Evolutionary conservation across 805 yeast genomes (phyloP).

Genomic region (Ogataea parapolymorpha): DNA sequence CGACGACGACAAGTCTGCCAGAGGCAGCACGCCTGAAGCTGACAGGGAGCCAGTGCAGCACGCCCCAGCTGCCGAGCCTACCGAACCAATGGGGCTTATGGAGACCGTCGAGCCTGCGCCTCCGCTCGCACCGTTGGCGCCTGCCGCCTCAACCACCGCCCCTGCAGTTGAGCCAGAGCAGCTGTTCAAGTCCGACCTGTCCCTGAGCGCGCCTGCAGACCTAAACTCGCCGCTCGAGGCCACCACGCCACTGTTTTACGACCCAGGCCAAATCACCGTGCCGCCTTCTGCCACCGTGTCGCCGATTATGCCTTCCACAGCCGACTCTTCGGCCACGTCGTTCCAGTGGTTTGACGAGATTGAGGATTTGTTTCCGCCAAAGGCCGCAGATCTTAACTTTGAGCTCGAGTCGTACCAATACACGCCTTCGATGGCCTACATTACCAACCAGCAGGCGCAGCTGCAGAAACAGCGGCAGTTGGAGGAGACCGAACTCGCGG

Average conservation of each 20-base stretch:
- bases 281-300: constrained; percentile 2
- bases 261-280: neutral
- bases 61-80: neutral
- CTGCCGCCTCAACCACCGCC: no score
- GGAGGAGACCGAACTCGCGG: constrained; percentile 8
- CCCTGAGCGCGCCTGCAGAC: constrained; percentile 5
- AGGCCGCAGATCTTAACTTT: constrained; percentile 1
- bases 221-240: constrained; percentile 14
- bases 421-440: constrained; percentile 19
- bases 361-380: constrained; percentile 9
- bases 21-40: neutral
- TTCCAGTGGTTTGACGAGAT: constrained; percentile 17
- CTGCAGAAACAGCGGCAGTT: constrained; percentile 12
- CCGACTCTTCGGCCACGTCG: constrained; percentile 9
- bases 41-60: constrained; percentile 1
- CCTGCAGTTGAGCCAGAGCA: neutral
- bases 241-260: constrained; percentile 10
- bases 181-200: constrained; percentile 8
- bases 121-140: neutral
- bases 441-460: constrained; percentile 16
- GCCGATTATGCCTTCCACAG: constrained; percentile 2
- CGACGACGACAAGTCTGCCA: neutral
- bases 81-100: no score
- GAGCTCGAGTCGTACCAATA: constrained; percentile 12
- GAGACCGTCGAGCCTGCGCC: no score